These are phyloP conservation scores for Coemansia sp. DNA, from an alignment of 192 early-diverging fungal species.

Conservation along the genomic window DNA sequence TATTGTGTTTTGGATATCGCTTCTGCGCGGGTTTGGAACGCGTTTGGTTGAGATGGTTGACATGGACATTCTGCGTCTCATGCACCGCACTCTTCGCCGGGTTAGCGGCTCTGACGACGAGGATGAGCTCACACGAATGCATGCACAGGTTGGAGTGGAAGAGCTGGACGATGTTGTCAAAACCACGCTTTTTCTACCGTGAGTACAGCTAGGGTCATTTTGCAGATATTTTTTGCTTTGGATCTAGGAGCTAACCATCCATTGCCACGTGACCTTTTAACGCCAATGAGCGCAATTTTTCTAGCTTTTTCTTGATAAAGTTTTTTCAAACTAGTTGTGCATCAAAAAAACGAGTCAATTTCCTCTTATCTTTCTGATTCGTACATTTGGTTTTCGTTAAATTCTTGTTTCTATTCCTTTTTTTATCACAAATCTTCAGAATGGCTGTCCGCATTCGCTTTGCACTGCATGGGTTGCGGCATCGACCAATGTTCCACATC, in stretches of 20 bases:
- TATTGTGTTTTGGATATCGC: conserved; percentile 63
- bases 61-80: conserved; percentile 57
- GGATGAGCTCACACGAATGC: conserved; percentile 70
- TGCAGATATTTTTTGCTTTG: no score
- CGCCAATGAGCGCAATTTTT: no score
- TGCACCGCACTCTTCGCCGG: conserved; percentile 62
- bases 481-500: conserved; percentile 93
- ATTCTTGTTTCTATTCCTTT: not conserved
- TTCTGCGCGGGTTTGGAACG: conserved; percentile 69
- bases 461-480: conserved; percentile 84
- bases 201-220: not conserved
- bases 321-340: no score
- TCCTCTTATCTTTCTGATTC: not conserved
- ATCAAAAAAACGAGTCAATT: no score
- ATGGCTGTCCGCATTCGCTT: conserved; percentile 87
- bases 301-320: no score
- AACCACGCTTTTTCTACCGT: conserved; percentile 9
- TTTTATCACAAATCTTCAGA: conserved; percentile 1
- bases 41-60: conserved; percentile 61
- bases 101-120: conserved; percentile 62
- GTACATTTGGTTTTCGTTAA: not conserved
- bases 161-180: conserved; percentile 69
- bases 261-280: no score
- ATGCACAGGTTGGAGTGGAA: conserved; percentile 69
- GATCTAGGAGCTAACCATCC: no score